These are phyloP conservation scores for Spirogloea muscicola DNA, from an alignment of 139 green algal genomes.

Conservation along the genomic window DNA sequence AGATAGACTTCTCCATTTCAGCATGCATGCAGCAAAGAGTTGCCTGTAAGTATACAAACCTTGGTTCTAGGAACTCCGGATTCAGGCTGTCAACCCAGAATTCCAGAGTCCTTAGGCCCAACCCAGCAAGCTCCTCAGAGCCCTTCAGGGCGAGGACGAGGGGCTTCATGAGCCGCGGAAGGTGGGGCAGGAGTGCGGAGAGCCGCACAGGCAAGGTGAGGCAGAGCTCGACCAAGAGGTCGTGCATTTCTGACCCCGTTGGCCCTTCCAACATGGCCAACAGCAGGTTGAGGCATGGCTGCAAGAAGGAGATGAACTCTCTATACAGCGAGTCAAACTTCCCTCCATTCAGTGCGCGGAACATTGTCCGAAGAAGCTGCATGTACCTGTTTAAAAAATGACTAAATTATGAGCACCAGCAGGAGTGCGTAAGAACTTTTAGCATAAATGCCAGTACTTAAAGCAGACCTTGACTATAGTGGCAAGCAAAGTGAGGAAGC, in stretches of 20 bases:
- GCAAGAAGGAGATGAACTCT: constrained; percentile 54
- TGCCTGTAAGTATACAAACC: no score
- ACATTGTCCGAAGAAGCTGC: constrained; percentile 51
- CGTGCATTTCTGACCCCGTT: constrained; percentile 30
- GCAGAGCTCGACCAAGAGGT: constrained; percentile 77
- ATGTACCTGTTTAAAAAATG: no score
- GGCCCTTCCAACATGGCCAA: constrained; percentile 64
- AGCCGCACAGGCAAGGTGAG: constrained; percentile 78
- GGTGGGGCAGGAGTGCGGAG: constrained; percentile 67
- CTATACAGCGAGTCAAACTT: constrained; percentile 58
- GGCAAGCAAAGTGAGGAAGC: no score
- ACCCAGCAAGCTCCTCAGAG: constrained; percentile 43
- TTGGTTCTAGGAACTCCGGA: constrained; percentile 87
- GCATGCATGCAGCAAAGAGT: no score
- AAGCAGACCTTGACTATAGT: no score
- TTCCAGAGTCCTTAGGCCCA: constrained; percentile 69
- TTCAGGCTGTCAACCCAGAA: constrained; percentile 90
- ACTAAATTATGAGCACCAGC: no score
- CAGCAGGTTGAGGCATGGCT: constrained; percentile 51
- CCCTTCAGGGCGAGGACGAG: constrained; percentile 69
- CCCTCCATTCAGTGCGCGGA: constrained; percentile 44
- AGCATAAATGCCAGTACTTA: no score
- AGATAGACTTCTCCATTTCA: no score
- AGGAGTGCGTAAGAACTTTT: no score
- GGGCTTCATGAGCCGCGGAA: constrained; percentile 79